Conservation (phyloP, 306 rosid species). For the Ceratonia siliqua region DNA sequence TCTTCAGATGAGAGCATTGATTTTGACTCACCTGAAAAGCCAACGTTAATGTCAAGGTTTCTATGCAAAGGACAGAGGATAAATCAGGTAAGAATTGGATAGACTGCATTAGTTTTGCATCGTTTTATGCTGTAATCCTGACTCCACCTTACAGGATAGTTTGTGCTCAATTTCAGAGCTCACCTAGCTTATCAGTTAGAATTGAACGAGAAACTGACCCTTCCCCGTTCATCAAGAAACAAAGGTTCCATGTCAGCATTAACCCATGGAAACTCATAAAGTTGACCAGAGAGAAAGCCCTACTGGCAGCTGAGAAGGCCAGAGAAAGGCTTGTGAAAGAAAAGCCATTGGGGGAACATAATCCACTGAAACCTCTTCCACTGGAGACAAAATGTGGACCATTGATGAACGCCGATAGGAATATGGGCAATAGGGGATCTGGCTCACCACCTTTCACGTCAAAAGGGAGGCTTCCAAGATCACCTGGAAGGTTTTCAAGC, state of each 20-base stretch:
- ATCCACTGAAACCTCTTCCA: slow-evolving; percentile 73
- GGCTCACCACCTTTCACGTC: slow-evolving; percentile 45
- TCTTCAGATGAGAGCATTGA: slow-evolving; percentile 81
- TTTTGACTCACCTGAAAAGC: slow-evolving; percentile 84
- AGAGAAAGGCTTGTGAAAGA: slow-evolving; percentile 67
- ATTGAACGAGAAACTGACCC: slow-evolving; percentile 71
- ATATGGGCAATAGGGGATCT: slow-evolving; percentile 37
- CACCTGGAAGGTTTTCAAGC: slow-evolving; percentile 75
- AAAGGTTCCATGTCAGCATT: slow-evolving; percentile 69
- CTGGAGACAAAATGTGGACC: slow-evolving; percentile 70
- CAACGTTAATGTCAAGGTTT: slow-evolving; percentile 66
- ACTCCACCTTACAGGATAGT: slow-evolving; percentile 19
- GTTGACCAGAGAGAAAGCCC: slow-evolving; percentile 81
- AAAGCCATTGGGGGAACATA: slow-evolving; percentile 47
- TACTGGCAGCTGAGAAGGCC: slow-evolving; percentile 80
- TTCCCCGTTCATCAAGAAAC: slow-evolving; percentile 50
- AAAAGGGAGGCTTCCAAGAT: slow-evolving; percentile 50
- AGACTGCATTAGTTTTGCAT: not conserved
- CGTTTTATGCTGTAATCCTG: slow-evolving; percentile 8
- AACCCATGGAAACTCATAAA: slow-evolving; percentile 85
- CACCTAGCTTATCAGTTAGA: slow-evolving; percentile 69
- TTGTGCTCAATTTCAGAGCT: slow-evolving; percentile 55
- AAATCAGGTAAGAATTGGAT: slow-evolving; percentile 50
- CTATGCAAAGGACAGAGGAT: slow-evolving; percentile 55
- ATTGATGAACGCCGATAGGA: slow-evolving; percentile 39